Base-by-base conservation (phyloP, 176 grass and related monocot species). In the Carex littledalei region DNA sequence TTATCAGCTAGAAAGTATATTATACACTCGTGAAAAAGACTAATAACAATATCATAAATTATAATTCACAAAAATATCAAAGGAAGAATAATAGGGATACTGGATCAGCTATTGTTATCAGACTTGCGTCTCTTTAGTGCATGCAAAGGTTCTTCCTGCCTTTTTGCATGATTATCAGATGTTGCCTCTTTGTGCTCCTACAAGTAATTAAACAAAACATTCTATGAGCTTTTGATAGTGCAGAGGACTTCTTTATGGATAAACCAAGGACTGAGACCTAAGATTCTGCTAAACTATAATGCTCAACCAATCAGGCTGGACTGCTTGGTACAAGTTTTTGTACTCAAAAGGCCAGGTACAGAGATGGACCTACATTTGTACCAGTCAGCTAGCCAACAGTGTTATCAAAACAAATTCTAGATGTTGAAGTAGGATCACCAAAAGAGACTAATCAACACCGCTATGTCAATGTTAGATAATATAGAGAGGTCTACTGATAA, bases 51-150 rank as follows among this genome's bases (percentile, higher is more conserved):
- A 78, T 7, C 2, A 75, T 66, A 81, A 75, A 67, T 83, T 85
- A 84, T 60, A 63, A 84, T 62, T 63, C 89, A 91, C 81, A 89
- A 91, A 94, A 94, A 86, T 91, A 91, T 87, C 59, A 87, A 85
- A 92, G 59, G 47, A 34, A 10, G 86, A 63, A 20, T 74, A 43
- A 53, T 67, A 41, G 3, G 60, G 5, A 26, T 76, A 75, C 32
- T 13, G 3, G 0, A 5, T 66, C 34, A 78, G 90, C 89, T 92
- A 81, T 72, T 87, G 37, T 87, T 93, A 56, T 84, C 64, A 1
- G 53, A 63, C 67, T 91, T 94, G 26, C 65, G 90, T 21, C 93
- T 90, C 88, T 98, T 98, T 15, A 75, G 47, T 69, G 85, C 14
- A 0, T 91, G 88, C 17, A 73, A 87, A 57, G 64, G 53, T 70